Evolutionary conservation across 495 filamentous ascomycete genomes (phyloP), one percentile per base, ranked within the genome.

Genomic region (Poronia punctata): DNA sequence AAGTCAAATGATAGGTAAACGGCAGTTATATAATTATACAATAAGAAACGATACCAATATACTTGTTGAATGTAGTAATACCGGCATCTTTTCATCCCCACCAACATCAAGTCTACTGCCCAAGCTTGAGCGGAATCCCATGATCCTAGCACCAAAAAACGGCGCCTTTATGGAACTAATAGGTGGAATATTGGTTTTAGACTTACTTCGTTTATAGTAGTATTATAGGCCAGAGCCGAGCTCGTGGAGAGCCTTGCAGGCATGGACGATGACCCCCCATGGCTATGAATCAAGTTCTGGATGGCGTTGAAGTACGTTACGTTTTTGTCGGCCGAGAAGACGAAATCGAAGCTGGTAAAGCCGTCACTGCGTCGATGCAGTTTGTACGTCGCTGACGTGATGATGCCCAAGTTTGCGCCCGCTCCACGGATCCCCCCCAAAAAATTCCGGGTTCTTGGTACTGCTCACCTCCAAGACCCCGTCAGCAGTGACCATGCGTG

Each of bases 361-460:
- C 30, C 21, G 36, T 60, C 58, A 17, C 16, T 40, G 19, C 25
- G 32, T 17, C 10, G 39, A 14, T 62, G 48, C 3, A 59, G 40
- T 26, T 53, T 47, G 43, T 58, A 64, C 2, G 53, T 65, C 5
- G 58, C 56, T 20, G 27, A 35, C 7, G 54, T 62, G 4, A 72
- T 60, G 21, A 74, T 45, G 7, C 72, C 72, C 28, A 69, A 73
- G 37, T 66, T 67, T 27, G 51, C 47, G 10, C 70, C 72, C 7
- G 71, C 70, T 17, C 64, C 63, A 12, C 57, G 42, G 12, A 67
- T 26, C 5, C 37, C 61, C 52, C 53, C 64, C 20, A 59, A 72
- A 6, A n/a, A 74, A 57, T 10, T 74, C 68, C 0, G 58, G n/a
- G 29, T 72, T 53, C 31, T 60, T 23, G 1, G 27, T 53, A 6